Evolutionary conservation across 2,329 filamentous ascomycete genomes (phyloP).

Genomic region (Colletotrichum magnum): DNA sequence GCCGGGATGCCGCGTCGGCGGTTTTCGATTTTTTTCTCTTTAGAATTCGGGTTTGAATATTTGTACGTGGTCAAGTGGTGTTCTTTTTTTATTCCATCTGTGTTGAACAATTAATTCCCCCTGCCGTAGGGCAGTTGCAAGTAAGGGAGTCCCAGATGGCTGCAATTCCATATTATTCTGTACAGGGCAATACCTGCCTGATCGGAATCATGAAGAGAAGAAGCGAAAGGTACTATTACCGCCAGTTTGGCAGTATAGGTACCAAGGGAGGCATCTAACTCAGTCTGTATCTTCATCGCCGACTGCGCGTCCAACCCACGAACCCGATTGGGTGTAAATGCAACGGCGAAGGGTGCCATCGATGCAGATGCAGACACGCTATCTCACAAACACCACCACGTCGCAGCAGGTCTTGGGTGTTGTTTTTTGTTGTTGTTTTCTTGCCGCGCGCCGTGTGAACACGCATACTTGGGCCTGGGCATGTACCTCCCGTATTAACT

Average conservation of each 20-base stretch:
- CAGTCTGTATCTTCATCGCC: neutral
- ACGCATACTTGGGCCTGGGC: too few species aligned
- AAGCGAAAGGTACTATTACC: too few species aligned
- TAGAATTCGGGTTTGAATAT: neutral
- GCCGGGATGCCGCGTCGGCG: slow-evolving; percentile 23
- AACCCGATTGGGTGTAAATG: slow-evolving; percentile 6
- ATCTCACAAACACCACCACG: too few species aligned
- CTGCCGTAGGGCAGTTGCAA: slow-evolving; percentile 14
- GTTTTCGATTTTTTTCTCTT: slow-evolving; percentile 5
- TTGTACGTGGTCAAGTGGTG: too few species aligned
- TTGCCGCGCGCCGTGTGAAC: neutral
- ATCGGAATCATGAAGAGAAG: too few species aligned
- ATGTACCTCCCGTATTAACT: too few species aligned
- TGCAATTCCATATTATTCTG: too few species aligned
- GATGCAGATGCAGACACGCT: neutral
- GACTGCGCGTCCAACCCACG: neutral
- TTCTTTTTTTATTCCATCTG: neutral
- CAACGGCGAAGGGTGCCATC: slow-evolving; percentile 20
- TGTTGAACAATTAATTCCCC: neutral
- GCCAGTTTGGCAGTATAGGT: too few species aligned
- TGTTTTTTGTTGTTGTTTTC: slow-evolving; percentile 3
- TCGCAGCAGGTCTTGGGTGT: too few species aligned
- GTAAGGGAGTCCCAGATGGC: neutral
- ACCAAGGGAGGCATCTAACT: too few species aligned
- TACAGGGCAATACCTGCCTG: too few species aligned